These are phyloP conservation scores for Simmondsia chinensis DNA, from an alignment of 148 eudicot genomes.

Conservation along the genomic window DNA sequence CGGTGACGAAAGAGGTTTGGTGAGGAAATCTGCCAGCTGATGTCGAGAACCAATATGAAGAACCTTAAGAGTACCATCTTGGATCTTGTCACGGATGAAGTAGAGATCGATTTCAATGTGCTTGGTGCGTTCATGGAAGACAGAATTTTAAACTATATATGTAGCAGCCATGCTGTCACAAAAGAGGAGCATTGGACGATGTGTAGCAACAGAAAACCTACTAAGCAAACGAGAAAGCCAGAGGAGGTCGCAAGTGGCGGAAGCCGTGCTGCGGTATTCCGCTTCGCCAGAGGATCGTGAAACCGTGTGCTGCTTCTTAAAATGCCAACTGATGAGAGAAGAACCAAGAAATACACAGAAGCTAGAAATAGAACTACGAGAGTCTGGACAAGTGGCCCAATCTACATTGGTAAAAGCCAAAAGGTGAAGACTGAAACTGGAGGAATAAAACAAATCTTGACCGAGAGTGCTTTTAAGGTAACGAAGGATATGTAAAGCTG, in stretches of 20 bases:
- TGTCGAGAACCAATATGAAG: not conserved
- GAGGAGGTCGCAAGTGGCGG: not conserved
- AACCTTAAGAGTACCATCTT: not conserved
- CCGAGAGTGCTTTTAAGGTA: too few species aligned
- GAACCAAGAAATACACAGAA: not conserved
- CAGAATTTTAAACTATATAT: not conserved
- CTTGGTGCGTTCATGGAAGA: not conserved
- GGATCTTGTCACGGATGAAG: not conserved
- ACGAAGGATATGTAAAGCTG: too few species aligned
- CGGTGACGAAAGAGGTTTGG: not conserved
- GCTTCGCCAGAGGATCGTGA: slow-evolving; percentile 2
- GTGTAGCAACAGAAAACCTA: not conserved
- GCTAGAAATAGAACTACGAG: not conserved
- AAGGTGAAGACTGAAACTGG: not conserved
- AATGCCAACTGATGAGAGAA: slow-evolving; percentile 2
- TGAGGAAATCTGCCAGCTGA: not conserved
- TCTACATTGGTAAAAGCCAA: too few species aligned
- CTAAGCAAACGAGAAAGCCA: not conserved
- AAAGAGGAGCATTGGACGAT: not conserved
- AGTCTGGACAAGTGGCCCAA: not conserved
- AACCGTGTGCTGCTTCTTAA: not conserved
- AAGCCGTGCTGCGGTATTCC: slow-evolving; percentile 1
- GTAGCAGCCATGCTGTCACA: not conserved
- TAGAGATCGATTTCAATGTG: not conserved
- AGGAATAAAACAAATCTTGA: too few species aligned